Conservation (phyloP, 148 eudicot genomes). For the Chenopodium quinoa region DNA sequence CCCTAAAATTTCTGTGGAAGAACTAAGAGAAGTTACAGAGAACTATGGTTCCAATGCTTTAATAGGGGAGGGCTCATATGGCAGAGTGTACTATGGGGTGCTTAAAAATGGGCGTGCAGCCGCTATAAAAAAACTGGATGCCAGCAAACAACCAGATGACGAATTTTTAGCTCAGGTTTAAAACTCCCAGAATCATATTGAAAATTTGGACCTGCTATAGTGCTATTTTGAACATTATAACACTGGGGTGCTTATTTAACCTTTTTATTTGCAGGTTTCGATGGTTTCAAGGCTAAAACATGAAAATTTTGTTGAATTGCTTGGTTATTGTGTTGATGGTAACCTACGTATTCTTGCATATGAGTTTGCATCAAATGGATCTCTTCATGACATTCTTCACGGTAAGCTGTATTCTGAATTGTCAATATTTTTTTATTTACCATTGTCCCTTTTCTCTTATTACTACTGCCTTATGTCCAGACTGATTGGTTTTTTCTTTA, state of each 20-base stretch:
- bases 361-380: constrained; percentile 87
- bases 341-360: constrained; percentile 65
- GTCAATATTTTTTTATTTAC: neutral
- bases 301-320: constrained; percentile 77
- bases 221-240: constrained; percentile 2
- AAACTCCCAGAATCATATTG: neutral
- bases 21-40: constrained; percentile 70
- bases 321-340: constrained; percentile 79
- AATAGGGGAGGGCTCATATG: constrained; percentile 93
- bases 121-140: constrained; percentile 86
- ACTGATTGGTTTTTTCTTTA: constrained; percentile 1
- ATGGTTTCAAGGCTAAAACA: constrained; percentile 77
- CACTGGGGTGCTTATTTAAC: constrained; percentile 12
- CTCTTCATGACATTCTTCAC: constrained; percentile 79
- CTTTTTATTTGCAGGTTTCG: constrained; percentile 50
- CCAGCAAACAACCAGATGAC: constrained; percentile 60
- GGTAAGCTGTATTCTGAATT: constrained; percentile 39
- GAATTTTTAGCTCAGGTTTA: constrained; percentile 81
- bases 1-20: constrained; percentile 63
- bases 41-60: constrained; percentile 76
- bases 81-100: constrained; percentile 70
- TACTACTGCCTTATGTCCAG: neutral
- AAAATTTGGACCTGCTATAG: neutral
- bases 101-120: constrained; percentile 58
- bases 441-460: neutral